Base-by-base conservation (phyloP, 2,329 filamentous ascomycete species). In the Sclerotinia minor region DNA sequence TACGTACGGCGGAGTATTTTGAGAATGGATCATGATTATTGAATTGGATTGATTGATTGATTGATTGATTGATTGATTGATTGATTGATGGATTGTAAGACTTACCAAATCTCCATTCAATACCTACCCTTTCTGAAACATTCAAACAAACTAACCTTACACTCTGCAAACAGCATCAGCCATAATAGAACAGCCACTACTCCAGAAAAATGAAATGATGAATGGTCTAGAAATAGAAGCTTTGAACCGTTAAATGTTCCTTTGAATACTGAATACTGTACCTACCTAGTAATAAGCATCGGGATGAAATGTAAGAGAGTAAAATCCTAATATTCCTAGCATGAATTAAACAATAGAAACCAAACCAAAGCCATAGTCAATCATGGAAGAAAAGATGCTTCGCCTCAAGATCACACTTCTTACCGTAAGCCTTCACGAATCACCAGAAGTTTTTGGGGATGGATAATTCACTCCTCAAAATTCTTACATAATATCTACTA, bases 221-320 rank as follows among this genome's bases (percentile, higher is more conserved):
- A 24, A 35, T 24, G 41, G 24, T 44, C 53, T 59, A 7, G 45
- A 60, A 60, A 60, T 67, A 67, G 47, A 67, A 50, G 24, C 41
- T 26, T 61, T 35, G 24, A 60, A 44, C 24, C 11, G 21, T 45
- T 44, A 17, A 52, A 24, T 21, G 7, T 29, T 41, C 21, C 35
- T 32, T 32, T 32, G 44, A 26, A 38, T 29, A 9, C 35, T 8
- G 8, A n/a, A n/a, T n/a, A n/a, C n/a, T n/a, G n/a, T n/a, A n/a
- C n/a, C n/a, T n/a, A n/a, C n/a, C n/a, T n/a, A n/a, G n/a, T n/a
- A 35, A 7, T 35, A 53, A 53, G 60, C 26, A 29, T 61, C 3
- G 38, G 35, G 47, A 63, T 50, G 29, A 38, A 45, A 38, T 21
- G 29, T 66, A 52, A 52, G 45, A 50, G 38, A 13, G 13, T 1